Evolutionary conservation across 169 alveolate genomes (phyloP).

Genomic region (Sarcocystis neurona): DNA sequence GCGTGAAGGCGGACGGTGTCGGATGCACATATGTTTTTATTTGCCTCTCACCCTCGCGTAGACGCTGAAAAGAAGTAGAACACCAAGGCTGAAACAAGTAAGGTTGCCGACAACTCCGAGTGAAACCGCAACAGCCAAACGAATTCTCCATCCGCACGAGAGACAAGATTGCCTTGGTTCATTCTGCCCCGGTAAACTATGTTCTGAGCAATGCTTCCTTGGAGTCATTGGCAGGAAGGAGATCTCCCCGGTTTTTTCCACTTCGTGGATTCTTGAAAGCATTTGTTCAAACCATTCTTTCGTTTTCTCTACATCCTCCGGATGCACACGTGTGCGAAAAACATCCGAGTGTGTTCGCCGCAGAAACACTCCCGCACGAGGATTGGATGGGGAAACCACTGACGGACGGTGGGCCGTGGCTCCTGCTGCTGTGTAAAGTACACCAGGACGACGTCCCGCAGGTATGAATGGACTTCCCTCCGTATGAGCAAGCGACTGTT

Average conservation of each 20-base stretch:
- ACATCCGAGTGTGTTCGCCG: too few species aligned
- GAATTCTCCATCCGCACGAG: not conserved
- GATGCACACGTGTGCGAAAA: too few species aligned
- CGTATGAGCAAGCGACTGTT: too few species aligned
- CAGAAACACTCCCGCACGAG: too few species aligned
- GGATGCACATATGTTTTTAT: too few species aligned
- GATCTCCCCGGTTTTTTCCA: conserved; percentile 9
- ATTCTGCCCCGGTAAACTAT: not conserved
- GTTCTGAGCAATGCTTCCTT: not conserved
- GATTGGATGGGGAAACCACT: too few species aligned
- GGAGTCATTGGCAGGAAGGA: not conserved
- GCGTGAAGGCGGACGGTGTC: too few species aligned
- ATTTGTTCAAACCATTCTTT: not conserved
- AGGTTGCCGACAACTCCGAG: not conserved
- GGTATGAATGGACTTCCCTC: too few species aligned
- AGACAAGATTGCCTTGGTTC: not conserved
- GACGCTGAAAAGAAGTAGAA: conserved; percentile 2
- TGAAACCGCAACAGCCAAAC: not conserved
- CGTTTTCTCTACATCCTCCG: not conserved
- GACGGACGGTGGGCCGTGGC: too few species aligned
- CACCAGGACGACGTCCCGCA: too few species aligned
- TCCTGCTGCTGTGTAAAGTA: too few species aligned
- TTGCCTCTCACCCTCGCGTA: conserved; percentile 8
- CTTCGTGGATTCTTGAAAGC: not conserved
- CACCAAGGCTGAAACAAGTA: not conserved